phyloP scores from a whole-genome alignment of 441 rosid genomes.

The Codiaeum variegatum region DNA sequence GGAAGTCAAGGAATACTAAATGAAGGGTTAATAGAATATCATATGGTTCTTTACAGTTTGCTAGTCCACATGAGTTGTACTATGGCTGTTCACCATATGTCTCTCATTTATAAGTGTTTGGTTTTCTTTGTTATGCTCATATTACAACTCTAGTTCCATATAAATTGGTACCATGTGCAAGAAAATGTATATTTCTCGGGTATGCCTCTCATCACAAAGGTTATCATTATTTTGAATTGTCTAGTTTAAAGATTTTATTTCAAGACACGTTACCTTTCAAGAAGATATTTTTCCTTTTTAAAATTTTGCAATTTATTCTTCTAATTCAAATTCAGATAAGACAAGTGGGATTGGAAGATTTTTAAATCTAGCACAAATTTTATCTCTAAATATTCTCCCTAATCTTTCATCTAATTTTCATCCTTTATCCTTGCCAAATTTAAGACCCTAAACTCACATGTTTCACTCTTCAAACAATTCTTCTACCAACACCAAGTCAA shows the following conservation, averaged over 20 bases:
- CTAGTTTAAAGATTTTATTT: not conserved
- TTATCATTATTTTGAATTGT: not conserved
- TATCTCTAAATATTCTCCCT: too few species aligned
- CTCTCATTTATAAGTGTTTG: not conserved
- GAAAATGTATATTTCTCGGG: not conserved
- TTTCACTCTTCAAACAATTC: too few species aligned
- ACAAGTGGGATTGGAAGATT: not conserved
- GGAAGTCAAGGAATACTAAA: too few species aligned
- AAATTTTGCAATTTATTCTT: not conserved
- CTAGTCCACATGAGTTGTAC: not conserved
- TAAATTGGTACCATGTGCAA: not conserved
- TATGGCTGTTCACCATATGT: not conserved
- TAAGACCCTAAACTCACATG: too few species aligned
- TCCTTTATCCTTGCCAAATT: too few species aligned
- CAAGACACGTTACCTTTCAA: not conserved
- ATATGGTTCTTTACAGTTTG: not conserved
- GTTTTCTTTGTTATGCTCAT: not conserved
- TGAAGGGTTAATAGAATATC: not conserved
- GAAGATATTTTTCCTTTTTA: not conserved
- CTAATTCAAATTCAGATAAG: not conserved
- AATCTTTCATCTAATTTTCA: too few species aligned
- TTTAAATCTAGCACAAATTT: not conserved
- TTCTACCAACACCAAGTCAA: too few species aligned
- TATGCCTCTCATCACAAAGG: not conserved
- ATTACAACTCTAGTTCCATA: not conserved